Base-by-base conservation (phyloP, 768 basidiomycete species). In the Clavulina sp. region DNA sequence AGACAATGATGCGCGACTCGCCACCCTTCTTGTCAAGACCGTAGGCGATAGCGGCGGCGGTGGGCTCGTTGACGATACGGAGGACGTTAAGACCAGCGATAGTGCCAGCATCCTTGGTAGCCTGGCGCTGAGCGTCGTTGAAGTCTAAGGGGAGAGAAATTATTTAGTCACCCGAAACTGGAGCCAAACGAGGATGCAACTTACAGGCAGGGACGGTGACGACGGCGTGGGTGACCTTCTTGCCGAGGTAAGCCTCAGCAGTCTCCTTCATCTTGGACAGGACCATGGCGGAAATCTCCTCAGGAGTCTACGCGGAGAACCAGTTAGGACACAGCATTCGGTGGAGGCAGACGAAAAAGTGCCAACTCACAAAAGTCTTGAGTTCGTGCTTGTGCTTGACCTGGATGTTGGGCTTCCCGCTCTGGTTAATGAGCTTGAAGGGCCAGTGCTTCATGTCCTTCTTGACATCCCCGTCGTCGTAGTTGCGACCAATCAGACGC, bases 61-160 rank as follows among this genome's bases (percentile, higher is more conserved):
- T 95, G 38, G 92, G 88, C 67, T 96, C 89, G 70, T 96, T 95
- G 71, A 96, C 89, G 65, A 96, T 92, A 69, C 89, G 87, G 64
- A 96, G 84, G 54, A 95, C 85, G 60, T 83, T 77, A 51, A 96
- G 82, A 64, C 91, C 92, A 38, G 92, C 84, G 61, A 96, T 95
- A 36, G 81, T 81, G 61, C 91, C 89, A 54, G 93, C 88, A 62
- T 97, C 93, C 71, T 96, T 97, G 69, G 93, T 96, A 16, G 93
- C 93, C 66, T 96, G 93, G 64, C 92, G 87, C 69, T 97, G 93
- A 61, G 93, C 91, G 71, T 96, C 92, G 66, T 97, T 96, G 80
- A 93, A 95, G 76, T 92, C 43, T 46, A 24, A 13, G 26, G 43
- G 26, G 26, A 9, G 13, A 9, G 34, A 41, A 18, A 18, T 21